These are phyloP conservation scores for Diplodia seriata DNA, from an alignment of 2,329 filamentous ascomycete species.

Conservation along the genomic window DNA sequence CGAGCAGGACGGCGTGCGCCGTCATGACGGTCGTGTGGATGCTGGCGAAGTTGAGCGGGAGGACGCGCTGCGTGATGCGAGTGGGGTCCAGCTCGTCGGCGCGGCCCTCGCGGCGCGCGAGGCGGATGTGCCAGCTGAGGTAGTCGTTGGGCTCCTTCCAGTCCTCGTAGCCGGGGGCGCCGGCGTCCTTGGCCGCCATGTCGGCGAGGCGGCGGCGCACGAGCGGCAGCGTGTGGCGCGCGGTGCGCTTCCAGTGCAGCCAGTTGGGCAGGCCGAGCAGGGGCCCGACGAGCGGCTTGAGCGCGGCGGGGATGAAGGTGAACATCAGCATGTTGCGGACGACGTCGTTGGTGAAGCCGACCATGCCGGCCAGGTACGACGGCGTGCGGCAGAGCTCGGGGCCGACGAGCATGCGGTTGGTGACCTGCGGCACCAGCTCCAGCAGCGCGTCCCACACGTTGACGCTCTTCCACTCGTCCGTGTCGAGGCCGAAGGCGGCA, in stretches of 20 bases:
- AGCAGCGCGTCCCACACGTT: conserved; percentile 41
- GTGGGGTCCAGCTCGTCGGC: conserved; percentile 55
- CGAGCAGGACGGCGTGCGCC: conserved; percentile 47
- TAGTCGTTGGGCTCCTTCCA: conserved; percentile 62
- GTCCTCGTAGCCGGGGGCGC: conserved; percentile 50
- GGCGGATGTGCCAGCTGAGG: conserved; percentile 64
- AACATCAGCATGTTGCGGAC: conserved; percentile 47
- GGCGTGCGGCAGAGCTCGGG: conserved; percentile 55
- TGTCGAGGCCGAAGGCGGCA: conserved; percentile 48
- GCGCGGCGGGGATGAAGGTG: conserved; percentile 55
- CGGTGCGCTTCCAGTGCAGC: conserved; percentile 56
- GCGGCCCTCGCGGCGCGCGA: conserved; percentile 56
- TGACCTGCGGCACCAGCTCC: conserved; percentile 47
- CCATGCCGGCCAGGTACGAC: conserved; percentile 56
- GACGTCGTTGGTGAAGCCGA: conserved; percentile 59
- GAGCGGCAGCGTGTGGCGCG: conserved; percentile 55
- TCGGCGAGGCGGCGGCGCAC: conserved; percentile 58
- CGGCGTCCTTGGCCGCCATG: conserved; percentile 52
- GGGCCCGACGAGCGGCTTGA: conserved; percentile 59
- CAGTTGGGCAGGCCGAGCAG: conserved; percentile 56
- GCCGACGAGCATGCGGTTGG: conserved; percentile 56
- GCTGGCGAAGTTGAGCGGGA: conserved; percentile 65
- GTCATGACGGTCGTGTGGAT: conserved; percentile 66
- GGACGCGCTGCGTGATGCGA: conserved; percentile 59
- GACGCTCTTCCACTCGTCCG: conserved; percentile 47